Base-by-base conservation (phyloP, 495 filamentous ascomycete species). In the Cercophora sp. region DNA sequence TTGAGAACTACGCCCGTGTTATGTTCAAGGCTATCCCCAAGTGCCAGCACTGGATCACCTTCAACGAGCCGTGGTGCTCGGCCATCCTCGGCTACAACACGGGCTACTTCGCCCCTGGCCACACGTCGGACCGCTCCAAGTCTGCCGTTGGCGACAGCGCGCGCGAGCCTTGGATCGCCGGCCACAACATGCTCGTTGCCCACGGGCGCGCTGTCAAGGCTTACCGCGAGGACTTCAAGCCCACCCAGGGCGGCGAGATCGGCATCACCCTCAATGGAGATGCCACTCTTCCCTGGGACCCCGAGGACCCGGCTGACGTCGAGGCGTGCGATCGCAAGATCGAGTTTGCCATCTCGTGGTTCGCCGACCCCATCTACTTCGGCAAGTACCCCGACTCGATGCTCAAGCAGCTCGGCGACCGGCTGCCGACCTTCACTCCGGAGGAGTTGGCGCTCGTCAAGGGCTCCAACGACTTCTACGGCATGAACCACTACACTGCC, bases 401-500 rank as follows among this genome's bases (percentile, higher is more conserved):
- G 83, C 74, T 77, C 50, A 83, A 84, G 66, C 85, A 88, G 66
- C 79, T 89, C 8, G 85, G 86, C 31, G 70, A 83, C 60, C 79
- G 85, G 5, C 74, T 91, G 43, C 86, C 85, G 11, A 71, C 73
- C 15, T 88, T 82, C 67, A 83, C 82, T 0, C 54, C 73, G 19
- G 82, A 88, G 56, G 87, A 89, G 57, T 62, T 77, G 6, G 81
- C 79, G 3, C 75, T 89, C 6, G 81, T 89, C 36, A 76, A 85
- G 45, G 86, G 85, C 34, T 86, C 82, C 65, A 89, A 88, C 63
- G 85, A 89, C 70, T 89, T 89, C 66, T 88, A 89, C 69, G 85
- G 86, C 56, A 88, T 89, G 85, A 89, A 89, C 75, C 85, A 88
- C 73, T 89, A 90, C 75, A 88, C 86, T 48, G 83, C 85, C 60